phyloP scores from a whole-genome alignment of 345 rosid genomes.

The Populus nigra region DNA sequence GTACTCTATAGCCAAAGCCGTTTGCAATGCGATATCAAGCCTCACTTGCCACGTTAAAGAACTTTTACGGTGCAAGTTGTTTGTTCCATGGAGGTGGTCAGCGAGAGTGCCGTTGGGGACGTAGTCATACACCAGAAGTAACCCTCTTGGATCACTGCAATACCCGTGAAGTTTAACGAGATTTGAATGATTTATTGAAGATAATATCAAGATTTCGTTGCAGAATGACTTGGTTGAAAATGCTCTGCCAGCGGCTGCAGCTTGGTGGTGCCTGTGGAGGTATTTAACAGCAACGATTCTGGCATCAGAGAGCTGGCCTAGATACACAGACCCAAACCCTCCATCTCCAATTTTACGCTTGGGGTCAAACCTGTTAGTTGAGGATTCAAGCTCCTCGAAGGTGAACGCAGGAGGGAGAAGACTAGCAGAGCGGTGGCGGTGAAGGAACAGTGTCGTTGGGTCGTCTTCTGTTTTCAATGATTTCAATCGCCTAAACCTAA shows the following conservation, averaged over 20 bases:
- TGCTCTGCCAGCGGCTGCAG: constrained; percentile 46
- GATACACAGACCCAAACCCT: constrained; percentile 82
- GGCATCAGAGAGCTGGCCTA: constrained; percentile 72
- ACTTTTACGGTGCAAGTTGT: constrained; percentile 26
- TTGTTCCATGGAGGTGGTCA: constrained; percentile 73
- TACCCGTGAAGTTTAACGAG: constrained; percentile 91
- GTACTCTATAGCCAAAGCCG: constrained; percentile 72
- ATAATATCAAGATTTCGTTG: constrained; percentile 83
- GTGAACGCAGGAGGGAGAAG: constrained; percentile 87
- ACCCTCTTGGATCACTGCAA: constrained; percentile 92
- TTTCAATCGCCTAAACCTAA: constrained; percentile 50
- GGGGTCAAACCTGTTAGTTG: constrained; percentile 72
- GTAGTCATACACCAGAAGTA: constrained; percentile 81
- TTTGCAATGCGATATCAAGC: constrained; percentile 75
- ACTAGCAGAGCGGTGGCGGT: constrained; percentile 61
- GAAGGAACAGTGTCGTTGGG: constrained; percentile 75
- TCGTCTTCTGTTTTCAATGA: constrained; percentile 57
- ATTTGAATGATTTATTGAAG: constrained; percentile 75
- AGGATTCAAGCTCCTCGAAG: constrained; percentile 80
- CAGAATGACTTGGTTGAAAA: constrained; percentile 75
- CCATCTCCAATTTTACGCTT: constrained; percentile 89
- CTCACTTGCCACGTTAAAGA: constrained; percentile 66
- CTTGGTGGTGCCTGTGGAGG: constrained; percentile 66
- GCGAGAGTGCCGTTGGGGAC: constrained; percentile 87
- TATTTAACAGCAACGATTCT: constrained; percentile 75